Conservation (phyloP, 2,329 filamentous ascomycete species). For the Colletotrichum sp. region DNA sequence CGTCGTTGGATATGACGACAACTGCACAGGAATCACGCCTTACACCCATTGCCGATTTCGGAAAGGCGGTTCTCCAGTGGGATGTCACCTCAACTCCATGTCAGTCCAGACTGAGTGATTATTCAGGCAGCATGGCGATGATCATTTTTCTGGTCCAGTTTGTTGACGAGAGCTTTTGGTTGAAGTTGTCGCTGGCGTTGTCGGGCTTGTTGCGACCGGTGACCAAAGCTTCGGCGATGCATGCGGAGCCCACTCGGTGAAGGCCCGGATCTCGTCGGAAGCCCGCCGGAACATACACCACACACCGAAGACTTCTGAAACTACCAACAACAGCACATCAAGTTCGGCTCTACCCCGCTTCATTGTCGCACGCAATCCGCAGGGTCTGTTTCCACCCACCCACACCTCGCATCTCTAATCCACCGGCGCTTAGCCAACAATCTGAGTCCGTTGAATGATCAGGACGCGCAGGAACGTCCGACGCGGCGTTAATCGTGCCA, state of each 20-base stretch:
- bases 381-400: constrained; percentile 3
- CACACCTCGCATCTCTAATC: neutral
- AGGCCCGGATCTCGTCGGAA: neutral
- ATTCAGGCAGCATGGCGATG: neutral
- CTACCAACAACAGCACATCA: neutral
- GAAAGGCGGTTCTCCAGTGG: constrained; percentile 6
- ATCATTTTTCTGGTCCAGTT: neutral
- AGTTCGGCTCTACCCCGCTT: constrained; percentile 5
- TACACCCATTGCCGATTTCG: constrained; percentile 23
- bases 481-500: neutral
- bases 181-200: neutral
- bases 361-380: neutral
- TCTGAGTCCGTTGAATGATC: neutral
- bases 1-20: constrained; percentile 24
- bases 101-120: neutral
- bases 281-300: neutral
- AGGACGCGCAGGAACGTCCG: neutral
- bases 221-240: neutral
- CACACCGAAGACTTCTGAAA: neutral
- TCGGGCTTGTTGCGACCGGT: neutral
- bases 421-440: neutral
- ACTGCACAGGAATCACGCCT: constrained; percentile 29
- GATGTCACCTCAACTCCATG: constrained; percentile 6
- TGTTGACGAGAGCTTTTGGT: neutral
- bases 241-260: neutral